Conservation (phyloP, 176 grass and related monocot genomes). For the Echinochloa phyllopogon region DNA sequence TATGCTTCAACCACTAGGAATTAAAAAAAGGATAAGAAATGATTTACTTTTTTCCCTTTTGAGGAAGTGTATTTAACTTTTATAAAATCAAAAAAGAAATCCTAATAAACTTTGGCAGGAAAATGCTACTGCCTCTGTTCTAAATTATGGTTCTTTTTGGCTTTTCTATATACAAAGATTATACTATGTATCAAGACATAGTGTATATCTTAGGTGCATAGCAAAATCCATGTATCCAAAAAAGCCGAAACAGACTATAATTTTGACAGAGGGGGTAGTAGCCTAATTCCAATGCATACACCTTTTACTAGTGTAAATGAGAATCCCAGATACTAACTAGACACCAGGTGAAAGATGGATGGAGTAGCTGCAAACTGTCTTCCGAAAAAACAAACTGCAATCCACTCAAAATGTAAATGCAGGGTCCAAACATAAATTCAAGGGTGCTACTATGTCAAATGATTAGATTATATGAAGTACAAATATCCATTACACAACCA, state of each 20-base stretch:
- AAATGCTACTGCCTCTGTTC: neutral
- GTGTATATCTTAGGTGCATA: too few relatives aligned
- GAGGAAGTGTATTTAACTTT: neutral
- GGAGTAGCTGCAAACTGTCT: neutral
- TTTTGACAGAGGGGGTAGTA: too few relatives aligned
- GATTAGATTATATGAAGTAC: neutral
- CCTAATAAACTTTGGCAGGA: neutral
- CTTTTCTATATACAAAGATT: too few relatives aligned
- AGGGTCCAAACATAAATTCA: neutral
- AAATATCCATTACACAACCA: neutral
- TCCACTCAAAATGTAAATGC: neutral
- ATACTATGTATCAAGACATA: too few relatives aligned
- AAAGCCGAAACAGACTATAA: too few relatives aligned
- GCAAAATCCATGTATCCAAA: too few relatives aligned
- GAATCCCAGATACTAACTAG: neutral
- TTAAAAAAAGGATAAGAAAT: neutral
- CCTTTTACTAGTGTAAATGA: neutral
- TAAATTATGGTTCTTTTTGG: too few relatives aligned
- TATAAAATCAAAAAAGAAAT: neutral
- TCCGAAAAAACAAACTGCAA: too few relatives aligned
- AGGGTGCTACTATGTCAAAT: neutral
- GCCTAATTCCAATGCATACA: too few relatives aligned
- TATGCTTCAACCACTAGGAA: neutral
- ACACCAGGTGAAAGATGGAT: neutral
- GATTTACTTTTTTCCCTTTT: neutral